Evolutionary conservation across 208 protist genomes (phyloP).

Genomic region (Borovskyia barvae): DNA sequence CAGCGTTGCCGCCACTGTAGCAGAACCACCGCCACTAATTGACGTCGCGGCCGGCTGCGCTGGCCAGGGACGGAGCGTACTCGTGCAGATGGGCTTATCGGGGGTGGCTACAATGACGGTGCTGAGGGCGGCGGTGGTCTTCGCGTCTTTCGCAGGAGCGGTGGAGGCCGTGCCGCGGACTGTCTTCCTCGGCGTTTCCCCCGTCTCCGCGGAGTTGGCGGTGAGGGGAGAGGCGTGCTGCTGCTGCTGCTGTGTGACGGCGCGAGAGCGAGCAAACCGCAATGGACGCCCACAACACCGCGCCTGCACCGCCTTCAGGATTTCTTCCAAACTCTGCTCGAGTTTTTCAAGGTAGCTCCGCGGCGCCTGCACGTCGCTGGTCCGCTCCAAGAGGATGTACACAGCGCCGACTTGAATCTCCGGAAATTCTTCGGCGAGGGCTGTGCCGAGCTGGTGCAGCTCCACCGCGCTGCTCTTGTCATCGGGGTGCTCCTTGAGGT

Average conservation of each 20-base stretch:
- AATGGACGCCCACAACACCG: constrained; percentile 39
- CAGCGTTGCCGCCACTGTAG: constrained; percentile 40
- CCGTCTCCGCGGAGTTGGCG: neutral
- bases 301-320: constrained; percentile 17
- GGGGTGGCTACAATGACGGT: constrained; percentile 6
- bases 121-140: neutral
- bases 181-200: neutral
- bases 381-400: constrained; percentile 40
- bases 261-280: constrained; percentile 6
- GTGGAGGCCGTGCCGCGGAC: neutral
- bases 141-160: neutral
- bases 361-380: constrained; percentile 27
- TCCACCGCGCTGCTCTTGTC: constrained; percentile 13
- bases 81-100: constrained; percentile 16
- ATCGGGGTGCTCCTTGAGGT: constrained; percentile 11
- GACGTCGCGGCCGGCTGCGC: constrained; percentile 17
- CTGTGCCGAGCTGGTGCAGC: constrained; percentile 6
- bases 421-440: constrained; percentile 1
- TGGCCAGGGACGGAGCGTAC: constrained; percentile 12
- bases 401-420: constrained; percentile 27
- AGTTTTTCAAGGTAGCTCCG: constrained; percentile 36
- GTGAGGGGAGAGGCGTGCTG: neutral
- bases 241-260: neutral
- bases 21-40: constrained; percentile 32
- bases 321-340: constrained; percentile 31